Percentiles rank a stretch among this genome's conserved stretches.
Conservation (phyloP, 805 yeast genomes). For the Helenozyma rhizophorensis region DNA sequence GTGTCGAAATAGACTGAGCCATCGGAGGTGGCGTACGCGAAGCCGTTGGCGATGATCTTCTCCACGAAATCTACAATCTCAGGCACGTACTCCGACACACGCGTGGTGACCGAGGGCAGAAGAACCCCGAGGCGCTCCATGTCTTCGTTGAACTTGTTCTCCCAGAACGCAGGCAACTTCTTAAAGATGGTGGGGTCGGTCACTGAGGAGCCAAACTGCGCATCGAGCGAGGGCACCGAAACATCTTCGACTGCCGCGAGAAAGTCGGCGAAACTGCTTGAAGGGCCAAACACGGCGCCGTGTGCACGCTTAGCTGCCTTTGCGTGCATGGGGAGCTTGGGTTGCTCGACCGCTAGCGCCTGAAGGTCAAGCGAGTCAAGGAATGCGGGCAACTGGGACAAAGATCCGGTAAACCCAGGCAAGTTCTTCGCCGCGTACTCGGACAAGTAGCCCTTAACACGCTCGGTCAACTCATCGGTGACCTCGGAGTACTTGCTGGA, state of each 20-base stretch:
- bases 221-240: slow-evolving; percentile 68
- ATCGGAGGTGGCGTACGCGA: slow-evolving; percentile 75
- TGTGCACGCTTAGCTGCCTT: slow-evolving; percentile 57
- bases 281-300: slow-evolving; percentile 32
- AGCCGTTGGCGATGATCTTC: slow-evolving; percentile 72
- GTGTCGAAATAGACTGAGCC: slow-evolving; percentile 98
- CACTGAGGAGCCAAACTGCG: slow-evolving; percentile 65
- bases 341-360: slow-evolving; percentile 50
- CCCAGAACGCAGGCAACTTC: slow-evolving; percentile 86
- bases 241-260: slow-evolving; percentile 64
- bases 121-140: slow-evolving; percentile 82
- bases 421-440: slow-evolving; percentile 53
- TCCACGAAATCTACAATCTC: slow-evolving; percentile 81
- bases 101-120: slow-evolving; percentile 80
- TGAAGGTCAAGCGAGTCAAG: slow-evolving; percentile 43
- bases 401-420: slow-evolving; percentile 34
- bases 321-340: slow-evolving; percentile 85
- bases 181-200: slow-evolving; percentile 83
- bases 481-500: slow-evolving; percentile 23
- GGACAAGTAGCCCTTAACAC: slow-evolving; percentile 41
- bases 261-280: slow-evolving; percentile 30
- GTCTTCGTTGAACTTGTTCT: slow-evolving; percentile 74
- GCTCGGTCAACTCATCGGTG: slow-evolving; percentile 31
- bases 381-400: slow-evolving; percentile 50
- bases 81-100: slow-evolving; percentile 94